A percentile compares a stretch with the other conserved stretches of the same genome.
Evolutionary conservation across 306 rosid genomes (phyloP).

Genomic region (Arachis hypogaea): DNA sequence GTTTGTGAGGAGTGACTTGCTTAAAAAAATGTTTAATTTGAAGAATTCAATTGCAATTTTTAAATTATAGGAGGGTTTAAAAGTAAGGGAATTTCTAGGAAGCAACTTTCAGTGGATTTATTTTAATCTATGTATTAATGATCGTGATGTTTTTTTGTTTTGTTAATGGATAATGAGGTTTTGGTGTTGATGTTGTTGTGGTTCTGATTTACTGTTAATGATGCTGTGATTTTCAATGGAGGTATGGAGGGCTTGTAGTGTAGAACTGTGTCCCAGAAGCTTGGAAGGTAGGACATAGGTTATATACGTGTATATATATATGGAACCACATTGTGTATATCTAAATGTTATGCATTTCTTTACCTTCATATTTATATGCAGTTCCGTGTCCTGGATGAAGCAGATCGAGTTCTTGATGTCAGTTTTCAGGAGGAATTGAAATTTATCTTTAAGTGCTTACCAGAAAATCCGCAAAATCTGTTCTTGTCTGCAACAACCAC

Average conservation of each 20-base stretch:
- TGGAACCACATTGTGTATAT: conserved; percentile 8
- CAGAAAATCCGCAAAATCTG: conserved; percentile 79
- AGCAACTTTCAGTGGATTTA: too few relatives aligned
- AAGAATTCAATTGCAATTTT: too few relatives aligned
- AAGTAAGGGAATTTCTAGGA: too few relatives aligned
- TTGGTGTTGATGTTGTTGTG: neutral
- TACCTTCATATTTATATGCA: conserved; percentile 29
- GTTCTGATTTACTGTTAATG: conserved; percentile 8
- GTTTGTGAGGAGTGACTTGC: neutral
- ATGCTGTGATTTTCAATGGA: neutral
- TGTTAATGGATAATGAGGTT: neutral
- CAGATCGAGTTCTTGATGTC: conserved; percentile 83
- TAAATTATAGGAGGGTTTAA: too few relatives aligned
- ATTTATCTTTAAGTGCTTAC: conserved; percentile 74
- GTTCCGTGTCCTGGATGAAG: conserved; percentile 95
- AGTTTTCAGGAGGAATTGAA: conserved; percentile 85
- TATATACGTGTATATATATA: neutral
- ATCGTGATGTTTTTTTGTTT: too few relatives aligned
- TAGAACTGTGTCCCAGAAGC: neutral
- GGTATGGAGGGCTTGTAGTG: neutral
- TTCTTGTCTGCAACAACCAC: conserved; percentile 88
- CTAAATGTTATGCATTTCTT: conserved; percentile 1
- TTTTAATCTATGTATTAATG: too few relatives aligned
- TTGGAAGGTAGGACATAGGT: neutral
- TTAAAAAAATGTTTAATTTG: too few relatives aligned